phyloP scores from a whole-genome alignment of 163 green algal species.

The Chloromonas sp. region DNA sequence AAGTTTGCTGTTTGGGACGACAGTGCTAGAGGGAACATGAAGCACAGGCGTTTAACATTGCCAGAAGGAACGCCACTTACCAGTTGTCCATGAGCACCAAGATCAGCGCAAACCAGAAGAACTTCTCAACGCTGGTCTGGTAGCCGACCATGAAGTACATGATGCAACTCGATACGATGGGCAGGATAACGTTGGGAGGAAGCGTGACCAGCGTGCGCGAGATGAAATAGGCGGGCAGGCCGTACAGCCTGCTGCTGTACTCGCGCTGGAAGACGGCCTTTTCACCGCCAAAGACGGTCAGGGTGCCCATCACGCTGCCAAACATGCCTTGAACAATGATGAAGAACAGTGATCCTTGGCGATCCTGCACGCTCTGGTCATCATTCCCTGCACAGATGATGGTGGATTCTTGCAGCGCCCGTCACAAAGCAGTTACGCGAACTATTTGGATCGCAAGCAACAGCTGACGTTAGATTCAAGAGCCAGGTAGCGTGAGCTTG shows the following conservation, averaged over 20 bases:
- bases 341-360: slow-evolving; percentile 29
- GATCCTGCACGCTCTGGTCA: slow-evolving; percentile 16
- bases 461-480: no score
- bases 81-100: slow-evolving; percentile 18
- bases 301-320: slow-evolving; percentile 22
- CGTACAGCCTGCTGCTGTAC: slow-evolving; percentile 23
- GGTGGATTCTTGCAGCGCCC: no score
- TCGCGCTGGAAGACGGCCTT: slow-evolving; percentile 30
- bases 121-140: slow-evolving; percentile 6
- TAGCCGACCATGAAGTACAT: slow-evolving; percentile 27
- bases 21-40: no score
- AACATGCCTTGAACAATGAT: slow-evolving; percentile 22
- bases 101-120: slow-evolving; percentile 23
- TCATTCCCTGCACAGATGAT: not conserved
- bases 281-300: slow-evolving; percentile 27
- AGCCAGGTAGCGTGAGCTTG: no score
- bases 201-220: slow-evolving; percentile 19
- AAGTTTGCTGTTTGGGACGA: no score
- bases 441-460: no score
- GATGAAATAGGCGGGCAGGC: slow-evolving; percentile 25
- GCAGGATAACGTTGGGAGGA: slow-evolving; percentile 16
- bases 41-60: no score
- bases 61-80: not conserved
- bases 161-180: slow-evolving; percentile 15
- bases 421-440: no score